Conservation (phyloP, 306 rosid genomes). For the Dicorynia guianensis region DNA sequence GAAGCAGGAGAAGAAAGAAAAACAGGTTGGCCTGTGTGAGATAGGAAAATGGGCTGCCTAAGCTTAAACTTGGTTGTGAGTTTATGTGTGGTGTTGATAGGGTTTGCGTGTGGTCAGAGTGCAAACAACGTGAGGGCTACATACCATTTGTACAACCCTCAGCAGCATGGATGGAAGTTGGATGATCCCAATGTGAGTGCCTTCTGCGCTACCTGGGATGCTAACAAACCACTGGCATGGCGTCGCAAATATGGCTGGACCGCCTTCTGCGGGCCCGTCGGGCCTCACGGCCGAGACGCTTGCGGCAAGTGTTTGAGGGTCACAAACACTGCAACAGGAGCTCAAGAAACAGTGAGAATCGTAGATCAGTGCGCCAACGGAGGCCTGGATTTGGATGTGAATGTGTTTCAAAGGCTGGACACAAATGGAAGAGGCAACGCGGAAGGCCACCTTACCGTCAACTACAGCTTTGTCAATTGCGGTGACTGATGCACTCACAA, state of each 20-base stretch:
- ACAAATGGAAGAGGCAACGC: conserved; percentile 48
- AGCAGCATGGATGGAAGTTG: conserved; percentile 53
- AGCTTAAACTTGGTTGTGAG: conserved; percentile 3
- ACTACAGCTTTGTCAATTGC: conserved; percentile 59
- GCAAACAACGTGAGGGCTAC: conserved; percentile 66
- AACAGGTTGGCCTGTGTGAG: too few relatives aligned
- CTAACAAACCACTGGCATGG: conserved; percentile 55
- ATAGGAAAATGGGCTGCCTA: too few relatives aligned
- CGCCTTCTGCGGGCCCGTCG: conserved; percentile 51
- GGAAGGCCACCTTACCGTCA: conserved; percentile 54
- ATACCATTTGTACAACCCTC: conserved; percentile 65
- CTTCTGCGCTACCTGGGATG: conserved; percentile 80
- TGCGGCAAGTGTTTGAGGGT: conserved; percentile 56
- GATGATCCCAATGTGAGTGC: conserved; percentile 39
- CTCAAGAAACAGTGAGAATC: conserved; percentile 56
- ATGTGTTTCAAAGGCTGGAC: conserved; percentile 49
- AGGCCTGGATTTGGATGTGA: conserved; percentile 61
- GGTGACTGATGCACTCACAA: too few relatives aligned
- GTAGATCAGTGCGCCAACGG: conserved; percentile 65
- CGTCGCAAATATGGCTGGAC: conserved; percentile 76
- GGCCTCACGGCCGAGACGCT: conserved; percentile 38
- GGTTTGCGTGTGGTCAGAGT: conserved; percentile 37
- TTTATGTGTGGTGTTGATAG: conserved; percentile 20
- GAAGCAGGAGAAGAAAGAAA: too few relatives aligned
- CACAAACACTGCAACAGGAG: conserved; percentile 54